Base-by-base conservation (phyloP, 2,329 filamentous ascomycete genomes). In the Apiospora kogelbergensis region DNA sequence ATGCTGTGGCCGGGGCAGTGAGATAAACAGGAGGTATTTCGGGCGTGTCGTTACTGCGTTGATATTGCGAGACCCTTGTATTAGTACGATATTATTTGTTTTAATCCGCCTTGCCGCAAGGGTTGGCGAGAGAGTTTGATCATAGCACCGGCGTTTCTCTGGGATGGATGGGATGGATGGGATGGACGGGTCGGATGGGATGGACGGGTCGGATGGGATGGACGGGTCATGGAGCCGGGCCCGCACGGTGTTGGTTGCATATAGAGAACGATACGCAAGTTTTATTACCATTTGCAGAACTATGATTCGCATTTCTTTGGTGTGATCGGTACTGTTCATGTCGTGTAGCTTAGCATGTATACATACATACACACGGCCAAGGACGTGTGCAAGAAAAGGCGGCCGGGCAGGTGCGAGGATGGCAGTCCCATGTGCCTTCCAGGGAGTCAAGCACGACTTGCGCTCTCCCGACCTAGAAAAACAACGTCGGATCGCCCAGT, bases 71-170 rank as follows among this genome's bases (percentile, higher is more conserved):
- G 30, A 22, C 53, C 53, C 53, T 11, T 60, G 53, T 60, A 60
- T 60, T 60, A 60, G 53, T 60, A 60, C 53, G 17, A 57, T 13
- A 37, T 37, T 13, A 37, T 37, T n/a, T 37, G 30, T 60, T 60
- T 60, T 60, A 60, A 60, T 60, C 9, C 7, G 53, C 53, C 24
- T 37, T 37, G 9, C 17, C 53, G 53, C 53, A 13, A 3, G 26
- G 10, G 26, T 9, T 33, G 13, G 45, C 9, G 45, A 24, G 13
- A 26, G 24, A 6, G 11, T 53, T 53, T 60, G 53, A 37, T 60
- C 53, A 60, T 60, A 37, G 53, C 53, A 33, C 53, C 30, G 53
- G 53, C 53, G 53, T 60, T 53, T 60, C 53, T 60, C 26, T 20
- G 48, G 48, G 3, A n/a, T 60, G 30, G 53, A 17, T 53, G 20